Base-by-base conservation (phyloP, 139 green algal species). In the Desmodesmus armatus region DNA sequence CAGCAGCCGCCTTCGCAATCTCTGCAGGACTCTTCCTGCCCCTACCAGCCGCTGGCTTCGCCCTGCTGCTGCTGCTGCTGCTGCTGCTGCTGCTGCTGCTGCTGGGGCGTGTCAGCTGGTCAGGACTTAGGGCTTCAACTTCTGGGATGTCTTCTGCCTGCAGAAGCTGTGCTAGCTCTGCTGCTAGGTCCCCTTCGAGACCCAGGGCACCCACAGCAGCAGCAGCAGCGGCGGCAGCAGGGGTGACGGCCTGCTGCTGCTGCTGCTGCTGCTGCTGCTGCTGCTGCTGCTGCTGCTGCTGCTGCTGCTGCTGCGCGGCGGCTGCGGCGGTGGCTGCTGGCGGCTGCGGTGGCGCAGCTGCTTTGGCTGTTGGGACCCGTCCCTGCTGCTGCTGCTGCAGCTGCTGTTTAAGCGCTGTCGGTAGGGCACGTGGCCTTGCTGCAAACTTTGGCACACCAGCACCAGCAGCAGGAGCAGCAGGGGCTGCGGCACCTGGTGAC, bases 301-400 rank as follows among this genome's bases (percentile, higher is more conserved):
- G 53, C 53, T 82, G 75, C 76, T 82, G 76, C 76, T 82, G 76
- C 53, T 72, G 76, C 76, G 43, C 33, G 15, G 66, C 66, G 71
- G 55, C n/a, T 71, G 76, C 31, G 13, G 7, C 19, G 23, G 47
- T 9, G 7, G 17, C 11, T 25, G 7, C 47, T 51, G 43, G 29
- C 33, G 40, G 63, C 2, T 72, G 63, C 63, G 13, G 63, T n/a
- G n/a, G n/a, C n/a, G n/a, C n/a, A n/a, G n/a, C n/a, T n/a, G n/a
- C n/a, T n/a, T n/a, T n/a, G n/a, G n/a, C n/a, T n/a, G n/a, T n/a
- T n/a, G n/a, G n/a, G n/a, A n/a, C n/a, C n/a, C n/a, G n/a, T n/a
- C n/a, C n/a, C 67, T 75, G 67, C 37, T 11, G 37, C 37, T 75
- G 67, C 67, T 49, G 67, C 73, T 80, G 73, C 73, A 69, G 65